These are phyloP conservation scores for Salix caprea DNA, from an alignment of 345 rosid genomes.

Conservation along the genomic window DNA sequence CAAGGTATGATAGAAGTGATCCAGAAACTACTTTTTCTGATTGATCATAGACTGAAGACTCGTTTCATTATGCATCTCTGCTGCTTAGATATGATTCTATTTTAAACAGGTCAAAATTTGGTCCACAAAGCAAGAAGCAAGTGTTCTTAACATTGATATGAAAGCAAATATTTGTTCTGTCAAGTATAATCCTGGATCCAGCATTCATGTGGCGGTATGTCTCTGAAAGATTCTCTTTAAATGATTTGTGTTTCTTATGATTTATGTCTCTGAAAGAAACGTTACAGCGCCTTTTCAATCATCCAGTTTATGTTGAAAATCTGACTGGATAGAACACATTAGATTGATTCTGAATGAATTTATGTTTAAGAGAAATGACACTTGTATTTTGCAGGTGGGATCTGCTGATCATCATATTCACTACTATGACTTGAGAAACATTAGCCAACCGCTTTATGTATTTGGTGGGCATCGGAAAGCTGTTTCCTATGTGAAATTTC, in stretches of 20 bases:
- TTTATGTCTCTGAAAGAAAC: too few species aligned
- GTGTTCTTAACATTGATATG: slow-evolving; percentile 84
- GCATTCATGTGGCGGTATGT: slow-evolving; percentile 79
- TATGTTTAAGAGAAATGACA: neutral
- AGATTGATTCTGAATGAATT: neutral
- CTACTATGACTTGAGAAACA: slow-evolving; percentile 75
- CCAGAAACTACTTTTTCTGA: slow-evolving; percentile 4
- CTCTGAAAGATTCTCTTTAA: neutral
- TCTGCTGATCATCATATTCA: slow-evolving; percentile 88
- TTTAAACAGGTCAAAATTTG: slow-evolving; percentile 75
- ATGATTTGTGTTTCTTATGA: neutral
- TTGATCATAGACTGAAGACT: neutral
- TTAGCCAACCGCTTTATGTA: slow-evolving; percentile 71
- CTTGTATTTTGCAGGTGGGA: slow-evolving; percentile 60
- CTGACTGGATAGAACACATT: neutral
- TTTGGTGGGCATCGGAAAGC: slow-evolving; percentile 84
- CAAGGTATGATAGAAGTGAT: slow-evolving; percentile 44
- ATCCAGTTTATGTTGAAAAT: neutral
- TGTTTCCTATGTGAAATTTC: slow-evolving; percentile 82
- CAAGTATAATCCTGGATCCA: slow-evolving; percentile 89
- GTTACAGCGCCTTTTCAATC: neutral
- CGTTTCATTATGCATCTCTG: slow-evolving; percentile 6
- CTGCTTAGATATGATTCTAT: neutral
- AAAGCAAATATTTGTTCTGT: slow-evolving; percentile 92
- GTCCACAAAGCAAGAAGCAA: slow-evolving; percentile 86